Base-by-base conservation (phyloP, 768 basidiomycete species). In the Boletus vinaceobasis region DNA sequence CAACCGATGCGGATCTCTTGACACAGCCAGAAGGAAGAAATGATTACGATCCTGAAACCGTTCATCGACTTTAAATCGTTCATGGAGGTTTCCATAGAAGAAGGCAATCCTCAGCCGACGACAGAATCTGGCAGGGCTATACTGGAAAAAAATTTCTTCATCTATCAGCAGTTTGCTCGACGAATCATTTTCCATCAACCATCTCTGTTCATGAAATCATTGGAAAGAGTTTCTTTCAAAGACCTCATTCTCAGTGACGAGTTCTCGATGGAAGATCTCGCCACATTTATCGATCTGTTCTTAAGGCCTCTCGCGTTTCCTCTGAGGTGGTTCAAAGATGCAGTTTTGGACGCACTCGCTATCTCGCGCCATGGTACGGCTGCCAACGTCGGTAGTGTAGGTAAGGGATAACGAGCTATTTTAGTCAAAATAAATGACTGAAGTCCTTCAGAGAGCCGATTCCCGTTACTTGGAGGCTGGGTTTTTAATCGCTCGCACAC, bases 171-270 rank as follows among this genome's bases (percentile, higher is more conserved):
- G 27, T 71, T 65, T 49, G 48, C 55, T 33, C 64, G 71, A 7
- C 61, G 72, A 0, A 62, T 72, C 27, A 58, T 72, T 39, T 67
- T 70, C 26, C 58, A 73, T 21, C 52, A 73, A 11, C 65, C 64
- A 1, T 53, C 35, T 11, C 60, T 73, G 3, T 68, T 65, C 32
- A 53, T 63, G 58, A 69, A 67, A 43, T 53, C 70, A 4, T n/a
- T 65, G 26, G 62, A 63, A 14, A 72, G 61, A 37, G 71, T 69
- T 3, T 73, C 71, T 14, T 61, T 73, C 48, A 62, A 62, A 43
- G 71, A 73, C 45, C 48, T 73, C n/a, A 36, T 72, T 21, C 57
- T 72, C 38, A 63, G 66, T 29, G 63, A 73, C 4, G 65, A 71
- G 31, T 71, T 73, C 43, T 57, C 63, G 0, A 29, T 57, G 0